These are phyloP conservation scores for Rugonectria rugulosa DNA, from an alignment of 2,329 filamentous ascomycete genomes.

Conservation along the genomic window DNA sequence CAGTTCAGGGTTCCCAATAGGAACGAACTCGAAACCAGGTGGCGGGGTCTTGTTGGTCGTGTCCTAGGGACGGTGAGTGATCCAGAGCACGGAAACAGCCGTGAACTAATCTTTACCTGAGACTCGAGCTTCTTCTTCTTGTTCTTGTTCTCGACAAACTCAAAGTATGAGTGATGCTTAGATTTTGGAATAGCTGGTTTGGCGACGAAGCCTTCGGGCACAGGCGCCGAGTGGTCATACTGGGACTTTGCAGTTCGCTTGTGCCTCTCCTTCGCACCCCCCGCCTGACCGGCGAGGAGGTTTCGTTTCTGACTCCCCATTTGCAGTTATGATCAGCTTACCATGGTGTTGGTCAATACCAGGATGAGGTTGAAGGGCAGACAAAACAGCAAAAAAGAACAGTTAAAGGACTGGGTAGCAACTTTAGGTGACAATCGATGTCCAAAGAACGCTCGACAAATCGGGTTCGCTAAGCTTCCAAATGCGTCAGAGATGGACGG, in stretches of 20 bases:
- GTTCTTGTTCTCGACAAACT: slow-evolving; percentile 70
- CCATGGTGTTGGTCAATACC: slow-evolving; percentile 34
- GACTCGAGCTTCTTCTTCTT: slow-evolving; percentile 71
- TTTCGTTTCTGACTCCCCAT: slow-evolving; percentile 50
- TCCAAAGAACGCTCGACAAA: slow-evolving; percentile 23
- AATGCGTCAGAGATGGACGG: slow-evolving; percentile 6
- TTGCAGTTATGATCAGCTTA: slow-evolving; percentile 38
- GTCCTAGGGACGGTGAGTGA: slow-evolving; percentile 53
- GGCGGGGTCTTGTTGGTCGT: slow-evolving; percentile 61
- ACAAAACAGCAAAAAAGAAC: slow-evolving; percentile 16
- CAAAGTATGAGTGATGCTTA: slow-evolving; percentile 69
- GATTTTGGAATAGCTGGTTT: slow-evolving; percentile 52
- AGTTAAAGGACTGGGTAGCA: slow-evolving; percentile 28
- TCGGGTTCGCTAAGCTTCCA: slow-evolving; percentile 17
- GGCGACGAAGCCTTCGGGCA: slow-evolving; percentile 47
- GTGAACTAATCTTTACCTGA: slow-evolving; percentile 60
- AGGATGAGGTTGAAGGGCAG: slow-evolving; percentile 18
- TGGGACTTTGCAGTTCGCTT: slow-evolving; percentile 43
- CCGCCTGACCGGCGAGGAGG: slow-evolving; percentile 39
- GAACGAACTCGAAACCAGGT: slow-evolving; percentile 69
- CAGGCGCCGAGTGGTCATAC: slow-evolving; percentile 44
- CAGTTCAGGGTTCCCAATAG: slow-evolving; percentile 67
- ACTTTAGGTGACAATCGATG: slow-evolving; percentile 26
- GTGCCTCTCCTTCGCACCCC: slow-evolving; percentile 47
- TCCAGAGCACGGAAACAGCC: slow-evolving; percentile 29